Evolutionary conservation across 345 rosid genomes (phyloP), one percentile per base, ranked within the genome.

Genomic region (Nephelium lappaceum): DNA sequence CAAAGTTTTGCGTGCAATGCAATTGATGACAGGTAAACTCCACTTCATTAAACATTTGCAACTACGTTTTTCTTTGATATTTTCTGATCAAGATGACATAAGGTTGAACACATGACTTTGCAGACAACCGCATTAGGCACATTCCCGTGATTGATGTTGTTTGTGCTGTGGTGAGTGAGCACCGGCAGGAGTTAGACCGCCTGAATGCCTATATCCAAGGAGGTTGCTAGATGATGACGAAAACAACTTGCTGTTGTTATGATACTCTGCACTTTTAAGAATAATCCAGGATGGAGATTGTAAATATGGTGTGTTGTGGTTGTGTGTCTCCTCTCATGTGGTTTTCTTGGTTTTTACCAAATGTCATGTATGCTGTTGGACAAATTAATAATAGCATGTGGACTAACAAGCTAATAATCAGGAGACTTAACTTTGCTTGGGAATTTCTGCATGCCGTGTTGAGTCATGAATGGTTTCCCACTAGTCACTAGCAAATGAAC

Each of bases 101-200:
- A 68, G 10, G 58, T 64, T 47, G 63, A 76, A 64, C 64, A 55
- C 63, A 1, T 72, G 64, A 58, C 77, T 72, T 77, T 83, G 71
- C 89, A 96, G 99, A 96, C 73, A 93, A 91, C 69, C 93, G 99
- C 43, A 93, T 96, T 84, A 86, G 99, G 87, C 99, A 96, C 88
- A 96, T 96, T 80, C 99, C 99, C 0, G 97, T 96, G 7, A 85
- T 96, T 67, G 72, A 87, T 78, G 99, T 96, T 70, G 99, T 96
- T 21, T 98, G 98, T 75, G 99, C 99, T 8, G 99, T 96, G 82
- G 98, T 96, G 84, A 85, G 77, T 16, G 98, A 96, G 88, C 97
- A 96, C 75, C 80, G 97, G 10, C 97, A 91, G 83, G 98, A 96
- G 92, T 77, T 96, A 83, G 78, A 96, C 84, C 96, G 99, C 81